These are phyloP conservation scores for Sextonia rubra DNA, from an alignment of 164 flowering plant species.

Conservation along the genomic window DNA sequence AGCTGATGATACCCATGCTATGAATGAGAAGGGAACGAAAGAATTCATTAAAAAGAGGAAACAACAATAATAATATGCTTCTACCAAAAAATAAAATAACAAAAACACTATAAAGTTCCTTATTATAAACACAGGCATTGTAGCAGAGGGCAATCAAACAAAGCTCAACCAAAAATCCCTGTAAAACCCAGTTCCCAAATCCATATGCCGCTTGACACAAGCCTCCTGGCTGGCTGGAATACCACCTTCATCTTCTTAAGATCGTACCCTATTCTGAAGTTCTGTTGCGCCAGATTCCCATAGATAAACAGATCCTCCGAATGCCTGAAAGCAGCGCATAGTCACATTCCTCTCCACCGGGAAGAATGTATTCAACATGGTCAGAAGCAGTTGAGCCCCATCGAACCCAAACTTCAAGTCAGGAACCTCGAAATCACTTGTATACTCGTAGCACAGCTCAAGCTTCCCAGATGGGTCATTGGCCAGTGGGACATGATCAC, in stretches of 20 bases:
- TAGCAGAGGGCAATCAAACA: too few species aligned
- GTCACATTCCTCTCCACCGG: not conserved
- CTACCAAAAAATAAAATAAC: too few species aligned
- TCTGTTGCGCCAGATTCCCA: slow-evolving; percentile 30
- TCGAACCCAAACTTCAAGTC: slow-evolving; percentile 25
- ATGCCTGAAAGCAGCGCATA: slow-evolving; percentile 20
- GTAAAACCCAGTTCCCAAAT: not conserved
- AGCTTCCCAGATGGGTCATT: not conserved
- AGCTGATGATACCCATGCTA: too few species aligned
- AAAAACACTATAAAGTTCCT: too few species aligned
- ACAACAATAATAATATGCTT: too few species aligned
- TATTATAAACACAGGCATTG: too few species aligned
- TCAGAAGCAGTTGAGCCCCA: slow-evolving; percentile 29
- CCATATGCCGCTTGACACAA: slow-evolving; percentile 17
- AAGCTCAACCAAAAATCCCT: too few species aligned
- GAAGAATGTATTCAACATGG: slow-evolving; percentile 19
- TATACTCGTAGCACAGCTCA: slow-evolving; percentile 18
- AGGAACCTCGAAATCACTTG: slow-evolving; percentile 8
- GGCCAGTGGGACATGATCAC: not conserved
- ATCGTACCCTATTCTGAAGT: slow-evolving; percentile 28
- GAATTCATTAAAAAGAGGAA: too few species aligned
- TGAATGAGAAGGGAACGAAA: too few species aligned
- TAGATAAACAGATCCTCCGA: slow-evolving; percentile 4
- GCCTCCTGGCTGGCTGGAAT: slow-evolving; percentile 22
- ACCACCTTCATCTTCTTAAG: slow-evolving; percentile 16